Percentiles rank a stretch among this genome's conserved stretches.
Evolutionary conservation across 495 filamentous ascomycete species (phyloP).

Genomic region (Evernia prunastri): DNA sequence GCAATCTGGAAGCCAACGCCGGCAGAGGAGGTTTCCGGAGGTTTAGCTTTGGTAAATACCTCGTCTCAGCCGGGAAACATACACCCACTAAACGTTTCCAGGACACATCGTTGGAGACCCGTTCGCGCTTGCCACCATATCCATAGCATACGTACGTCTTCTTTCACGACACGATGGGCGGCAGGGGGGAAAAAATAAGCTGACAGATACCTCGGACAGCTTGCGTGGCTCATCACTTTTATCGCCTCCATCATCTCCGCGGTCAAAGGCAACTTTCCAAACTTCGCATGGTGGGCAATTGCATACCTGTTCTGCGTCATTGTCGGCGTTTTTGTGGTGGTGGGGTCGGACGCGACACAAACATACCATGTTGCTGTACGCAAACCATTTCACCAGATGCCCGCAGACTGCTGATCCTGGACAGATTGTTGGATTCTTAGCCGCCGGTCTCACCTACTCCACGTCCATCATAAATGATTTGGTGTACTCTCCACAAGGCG

Average conservation of each 20-base stretch:
- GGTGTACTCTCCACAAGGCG: conserved; percentile 61
- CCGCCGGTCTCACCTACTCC: conserved; percentile 72
- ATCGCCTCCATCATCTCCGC: conserved; percentile 75
- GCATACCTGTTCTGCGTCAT: conserved; percentile 81
- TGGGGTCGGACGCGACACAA: conserved; percentile 72
- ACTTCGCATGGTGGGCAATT: conserved; percentile 84
- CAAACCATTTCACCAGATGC: conserved; percentile 1
- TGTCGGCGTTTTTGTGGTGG: conserved; percentile 66
- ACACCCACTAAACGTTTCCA: conserved; percentile 17
- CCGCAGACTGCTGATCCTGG: conserved; percentile 29
- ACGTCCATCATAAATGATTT: conserved; percentile 76
- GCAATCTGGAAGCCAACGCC: conserved; percentile 38
- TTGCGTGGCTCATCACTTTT: conserved; percentile 92
- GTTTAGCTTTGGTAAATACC: conserved; percentile 61
- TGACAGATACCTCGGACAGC: conserved; percentile 42
- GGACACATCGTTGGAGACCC: conserved; percentile 83
- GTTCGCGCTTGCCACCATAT: conserved; percentile 89
- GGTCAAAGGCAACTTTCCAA: conserved; percentile 56
- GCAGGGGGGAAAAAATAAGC: background rate
- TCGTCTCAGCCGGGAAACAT: background rate
- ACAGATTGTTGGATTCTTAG: conserved; percentile 77
- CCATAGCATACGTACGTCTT: conserved; percentile 75
- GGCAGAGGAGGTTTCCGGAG: conserved; percentile 46
- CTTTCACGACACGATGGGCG: conserved; percentile 1
- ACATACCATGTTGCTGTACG: conserved; percentile 86